Evolutionary conservation across 345 rosid species (phyloP).

Genomic region (Reutealis trisperma): DNA sequence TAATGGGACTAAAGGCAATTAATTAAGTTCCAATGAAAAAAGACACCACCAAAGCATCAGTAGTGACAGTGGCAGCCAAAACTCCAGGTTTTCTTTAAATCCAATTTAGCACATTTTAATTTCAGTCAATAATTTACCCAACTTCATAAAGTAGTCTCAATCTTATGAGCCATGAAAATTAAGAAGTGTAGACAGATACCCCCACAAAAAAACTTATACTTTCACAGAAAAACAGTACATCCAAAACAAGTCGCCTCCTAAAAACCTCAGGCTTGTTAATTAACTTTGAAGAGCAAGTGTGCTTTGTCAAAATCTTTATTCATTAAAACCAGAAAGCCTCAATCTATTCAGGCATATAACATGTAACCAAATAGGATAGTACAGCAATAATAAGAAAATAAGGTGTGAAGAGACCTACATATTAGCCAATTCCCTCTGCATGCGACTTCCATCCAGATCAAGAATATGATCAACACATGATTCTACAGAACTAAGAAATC

Average conservation of each 20-base stretch:
- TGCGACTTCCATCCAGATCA: constrained; percentile 56
- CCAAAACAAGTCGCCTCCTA: not conserved
- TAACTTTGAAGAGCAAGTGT: not conserved
- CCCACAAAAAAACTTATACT: too few relatives aligned
- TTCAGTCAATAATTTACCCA: not conserved
- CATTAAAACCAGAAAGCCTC: constrained; percentile 1
- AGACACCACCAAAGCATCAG: not conserved
- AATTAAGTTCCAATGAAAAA: not conserved
- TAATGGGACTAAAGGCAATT: not conserved
- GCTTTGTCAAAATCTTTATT: not conserved
- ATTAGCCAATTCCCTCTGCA: constrained; percentile 69
- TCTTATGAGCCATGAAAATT: not conserved
- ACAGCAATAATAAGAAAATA: constrained; percentile 11
- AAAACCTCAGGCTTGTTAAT: not conserved
- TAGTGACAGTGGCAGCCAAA: not conserved
- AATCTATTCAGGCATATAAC: not conserved
- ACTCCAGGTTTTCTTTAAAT: not conserved
- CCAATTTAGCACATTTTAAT: not conserved
- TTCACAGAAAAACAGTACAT: not conserved
- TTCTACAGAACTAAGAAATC: constrained; percentile 35
- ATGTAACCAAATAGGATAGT: not conserved
- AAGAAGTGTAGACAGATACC: too few relatives aligned
- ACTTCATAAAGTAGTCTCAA: not conserved
- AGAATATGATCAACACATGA: constrained; percentile 63
- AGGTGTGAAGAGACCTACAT: constrained; percentile 47